phyloP scores from a whole-genome alignment of 1,139 yeast genomes.

The Oligophagozyma castellii region DNA sequence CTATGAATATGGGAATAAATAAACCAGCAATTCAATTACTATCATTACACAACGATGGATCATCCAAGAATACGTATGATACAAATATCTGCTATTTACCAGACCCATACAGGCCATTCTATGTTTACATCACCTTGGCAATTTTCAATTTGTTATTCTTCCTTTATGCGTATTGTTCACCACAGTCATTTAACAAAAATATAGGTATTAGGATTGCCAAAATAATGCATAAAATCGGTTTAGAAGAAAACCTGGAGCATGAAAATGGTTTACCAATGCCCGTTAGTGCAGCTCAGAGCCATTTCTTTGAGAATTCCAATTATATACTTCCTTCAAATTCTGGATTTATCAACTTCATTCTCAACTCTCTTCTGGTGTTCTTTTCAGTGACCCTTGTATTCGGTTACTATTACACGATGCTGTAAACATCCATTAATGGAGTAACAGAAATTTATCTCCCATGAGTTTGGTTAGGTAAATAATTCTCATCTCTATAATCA shows the following conservation, averaged over 20 bases:
- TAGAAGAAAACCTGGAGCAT: no score
- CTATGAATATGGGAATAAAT: slow-evolving; percentile 85
- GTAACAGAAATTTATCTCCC: no score
- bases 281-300: no score
- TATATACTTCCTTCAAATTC: no score
- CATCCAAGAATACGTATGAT: slow-evolving; percentile 13
- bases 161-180: slow-evolving; percentile 10
- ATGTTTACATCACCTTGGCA: slow-evolving; percentile 24
- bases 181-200: slow-evolving; percentile 11
- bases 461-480: no score
- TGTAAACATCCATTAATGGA: no score
- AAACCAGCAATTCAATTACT: slow-evolving; percentile 78
- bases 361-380: slow-evolving; percentile 4
- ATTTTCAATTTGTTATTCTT: slow-evolving; percentile 17
- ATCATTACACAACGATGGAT: slow-evolving; percentile 43
- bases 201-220: slow-evolving; percentile 9
- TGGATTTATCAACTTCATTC: slow-evolving; percentile 8
- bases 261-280: no score
- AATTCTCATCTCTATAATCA: no score
- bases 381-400: slow-evolving; percentile 7
- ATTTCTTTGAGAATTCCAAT: no score
- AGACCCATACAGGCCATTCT: slow-evolving; percentile 44
- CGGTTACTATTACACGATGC: slow-evolving; percentile 6
- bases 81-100: slow-evolving; percentile 49
- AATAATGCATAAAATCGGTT: no score